phyloP scores from a whole-genome alignment of 768 basidiomycete species.

The Omphalotus guepiniiformis region DNA sequence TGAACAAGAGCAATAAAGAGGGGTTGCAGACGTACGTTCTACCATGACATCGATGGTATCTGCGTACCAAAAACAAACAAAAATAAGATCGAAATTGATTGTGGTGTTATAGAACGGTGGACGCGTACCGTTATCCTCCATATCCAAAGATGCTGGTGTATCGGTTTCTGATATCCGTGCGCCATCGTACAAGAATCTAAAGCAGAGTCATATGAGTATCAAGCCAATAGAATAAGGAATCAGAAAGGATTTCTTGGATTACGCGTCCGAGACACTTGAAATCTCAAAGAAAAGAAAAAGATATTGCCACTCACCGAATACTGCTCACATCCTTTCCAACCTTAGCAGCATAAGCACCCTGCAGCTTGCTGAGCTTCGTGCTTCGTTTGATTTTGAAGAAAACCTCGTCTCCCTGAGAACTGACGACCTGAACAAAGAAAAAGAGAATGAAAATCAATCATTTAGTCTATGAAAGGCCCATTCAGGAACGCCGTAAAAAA shows the following conservation, averaged over 20 bases:
- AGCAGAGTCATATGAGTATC: conserved; percentile 5
- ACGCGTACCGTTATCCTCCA: conserved; percentile 80
- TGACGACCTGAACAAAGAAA: conserved; percentile 55
- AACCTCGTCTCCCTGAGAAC: conserved; percentile 77
- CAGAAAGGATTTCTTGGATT: not conserved
- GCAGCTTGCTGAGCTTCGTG: conserved; percentile 89
- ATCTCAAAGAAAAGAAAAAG: not conserved
- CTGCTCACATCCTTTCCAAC: conserved; percentile 85
- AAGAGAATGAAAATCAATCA: conserved; percentile 1
- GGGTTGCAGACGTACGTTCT: conserved; percentile 88
- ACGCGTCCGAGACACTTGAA: conserved; percentile 1
- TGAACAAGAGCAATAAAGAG: too few species aligned
- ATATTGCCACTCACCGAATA: conserved; percentile 64
- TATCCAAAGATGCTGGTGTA: conserved; percentile 77
- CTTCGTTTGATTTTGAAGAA: conserved; percentile 97
- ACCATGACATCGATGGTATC: conserved; percentile 98
- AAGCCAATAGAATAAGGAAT: conserved; percentile 6
- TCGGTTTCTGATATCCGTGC: conserved; percentile 82
- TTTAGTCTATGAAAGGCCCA: not conserved
- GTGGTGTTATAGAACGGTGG: not conserved
- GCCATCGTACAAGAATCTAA: conserved; percentile 91
- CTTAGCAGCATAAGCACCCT: conserved; percentile 88
- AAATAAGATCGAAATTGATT: conserved; percentile 2
- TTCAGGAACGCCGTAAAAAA: conserved; percentile 3
- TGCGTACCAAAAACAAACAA: conserved; percentile 23